Percentiles rank a stretch among this genome's conserved stretches.
phyloP scores from a whole-genome alignment of 306 rosid genomes.

The Gleditsia sinensis region DNA sequence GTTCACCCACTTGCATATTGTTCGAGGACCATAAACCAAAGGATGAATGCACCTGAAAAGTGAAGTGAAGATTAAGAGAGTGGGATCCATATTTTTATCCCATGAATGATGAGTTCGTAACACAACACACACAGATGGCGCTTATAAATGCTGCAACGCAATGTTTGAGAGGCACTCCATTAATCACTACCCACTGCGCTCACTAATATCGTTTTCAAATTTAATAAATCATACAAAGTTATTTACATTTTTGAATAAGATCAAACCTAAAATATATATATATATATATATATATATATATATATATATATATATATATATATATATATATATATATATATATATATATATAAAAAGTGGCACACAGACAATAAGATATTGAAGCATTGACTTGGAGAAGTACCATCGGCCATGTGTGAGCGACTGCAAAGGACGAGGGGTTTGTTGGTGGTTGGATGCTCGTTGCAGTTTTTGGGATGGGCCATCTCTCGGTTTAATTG shows the following conservation, averaged over 20 bases:
- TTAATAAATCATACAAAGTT: not conserved
- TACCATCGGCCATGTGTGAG: not conserved
- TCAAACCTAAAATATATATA: too few species aligned
- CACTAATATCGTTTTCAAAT: not conserved
- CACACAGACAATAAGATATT: not conserved
- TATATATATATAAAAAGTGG: not conserved
- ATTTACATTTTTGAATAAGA: not conserved
- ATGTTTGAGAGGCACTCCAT: not conserved
- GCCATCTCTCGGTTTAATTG: too few species aligned
- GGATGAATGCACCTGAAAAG: not conserved
- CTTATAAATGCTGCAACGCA: not conserved
- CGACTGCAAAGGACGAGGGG: not conserved
- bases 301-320: too few species aligned
- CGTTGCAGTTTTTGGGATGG: not conserved
- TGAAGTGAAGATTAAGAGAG: not conserved
- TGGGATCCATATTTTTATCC: not conserved
- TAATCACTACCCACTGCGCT: not conserved
- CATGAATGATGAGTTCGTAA: not conserved
- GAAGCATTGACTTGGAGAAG: conserved; percentile 4
- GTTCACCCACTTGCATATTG: not conserved
- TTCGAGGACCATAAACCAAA: not conserved
- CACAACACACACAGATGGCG: not conserved
- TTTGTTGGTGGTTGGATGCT: not conserved
- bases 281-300: too few species aligned
- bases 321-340: too few species aligned